Evolutionary conservation across 192 early-diverging fungal species (phyloP), one percentile per base, ranked within the genome.

Genomic region (Backusella macrospora): DNA sequence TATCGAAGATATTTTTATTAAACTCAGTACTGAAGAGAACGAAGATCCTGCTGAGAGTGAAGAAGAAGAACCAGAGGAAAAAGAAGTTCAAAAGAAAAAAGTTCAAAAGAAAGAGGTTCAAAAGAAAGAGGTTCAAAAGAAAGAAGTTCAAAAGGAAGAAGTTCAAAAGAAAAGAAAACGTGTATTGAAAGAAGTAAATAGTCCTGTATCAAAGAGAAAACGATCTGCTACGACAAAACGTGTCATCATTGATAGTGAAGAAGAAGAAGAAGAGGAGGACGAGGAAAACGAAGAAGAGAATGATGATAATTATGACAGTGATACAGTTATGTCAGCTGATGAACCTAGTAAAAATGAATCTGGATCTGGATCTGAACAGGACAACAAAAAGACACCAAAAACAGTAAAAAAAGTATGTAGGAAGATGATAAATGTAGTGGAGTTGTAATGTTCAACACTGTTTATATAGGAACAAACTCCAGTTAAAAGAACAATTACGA

Each of bases 191-290:
- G n/a, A 29, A 49, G 13, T 14, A 14, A 9, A 4, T 29, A 23
- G 48, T 38, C 40, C 42, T 18, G 38, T 8, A 13, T 14, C 7
- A 67, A 44, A 42, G 40, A 67, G 43, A 16, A 67, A 67, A 67
- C 65, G 18, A 8, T 7, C 39, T 23, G 42, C 21, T 9, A 67
- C 52, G 21, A 26, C 21, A 13, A 59, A 59, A 12, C 18, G 18
- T 59, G 52, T 59, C 3, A 52, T 70, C 38, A 29, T n/a, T 12
- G 23, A 46, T 6, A 48, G 46, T 49, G 68, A 70, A 13, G 63
- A 65, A 9, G 65, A 66, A 7, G 39, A 44, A n/a, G n/a, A 66
- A 14, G 10, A 43, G 8, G 39, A 18, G 0, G 40, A 38, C 4
- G 68, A 68, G 8, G 39, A 18, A 1, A 55, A 38, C 4, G 68